Conservation (phyloP, 1,139 yeast genomes). For the Scheffersomyces lignicola region DNA sequence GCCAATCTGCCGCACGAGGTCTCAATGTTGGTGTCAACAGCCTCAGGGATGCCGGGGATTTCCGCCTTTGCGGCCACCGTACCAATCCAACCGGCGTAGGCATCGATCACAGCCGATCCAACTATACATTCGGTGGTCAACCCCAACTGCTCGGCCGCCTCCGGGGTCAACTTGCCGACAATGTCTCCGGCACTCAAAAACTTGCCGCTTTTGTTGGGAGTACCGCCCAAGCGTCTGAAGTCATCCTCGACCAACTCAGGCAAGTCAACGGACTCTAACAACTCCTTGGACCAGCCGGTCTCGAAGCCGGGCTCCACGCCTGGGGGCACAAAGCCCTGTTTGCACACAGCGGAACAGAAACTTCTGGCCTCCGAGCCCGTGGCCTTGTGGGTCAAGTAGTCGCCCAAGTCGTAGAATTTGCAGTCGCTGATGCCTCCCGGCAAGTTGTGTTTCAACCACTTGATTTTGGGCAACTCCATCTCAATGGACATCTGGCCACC, state of each 20-base stretch:
- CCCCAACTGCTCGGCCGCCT: slow-evolving; percentile 84
- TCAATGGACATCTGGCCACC: slow-evolving; percentile 98
- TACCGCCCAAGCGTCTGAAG: slow-evolving; percentile 81
- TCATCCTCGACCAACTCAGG: slow-evolving; percentile 76
- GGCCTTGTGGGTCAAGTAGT: slow-evolving; percentile 85
- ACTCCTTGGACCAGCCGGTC: slow-evolving; percentile 88
- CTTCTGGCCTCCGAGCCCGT: slow-evolving; percentile 86
- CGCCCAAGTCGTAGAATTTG: slow-evolving; percentile 90
- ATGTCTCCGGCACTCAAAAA: slow-evolving; percentile 86
- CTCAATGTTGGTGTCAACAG: slow-evolving; percentile 43
- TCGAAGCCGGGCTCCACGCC: slow-evolving; percentile 80
- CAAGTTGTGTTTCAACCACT: slow-evolving; percentile 90
- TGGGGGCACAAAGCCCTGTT: slow-evolving; percentile 90
- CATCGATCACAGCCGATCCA: slow-evolving; percentile 95
- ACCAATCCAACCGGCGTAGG: slow-evolving; percentile 98
- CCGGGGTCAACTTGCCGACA: slow-evolving; percentile 67
- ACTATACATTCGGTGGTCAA: slow-evolving; percentile 77
- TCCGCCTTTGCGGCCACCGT: slow-evolving; percentile 89
- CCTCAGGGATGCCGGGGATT: slow-evolving; percentile 46
- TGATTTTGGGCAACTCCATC: slow-evolving; percentile 96
- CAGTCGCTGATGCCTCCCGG: slow-evolving; percentile 65
- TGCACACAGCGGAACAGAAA: slow-evolving; percentile 88
- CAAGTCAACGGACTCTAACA: slow-evolving; percentile 65
- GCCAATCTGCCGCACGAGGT: slow-evolving; percentile 84
- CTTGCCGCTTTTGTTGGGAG: slow-evolving; percentile 67